Evolutionary conservation across 352 stramenopile species (phyloP), one percentile per base, ranked within the genome.

Genomic region (Globisporangium splendens): DNA sequence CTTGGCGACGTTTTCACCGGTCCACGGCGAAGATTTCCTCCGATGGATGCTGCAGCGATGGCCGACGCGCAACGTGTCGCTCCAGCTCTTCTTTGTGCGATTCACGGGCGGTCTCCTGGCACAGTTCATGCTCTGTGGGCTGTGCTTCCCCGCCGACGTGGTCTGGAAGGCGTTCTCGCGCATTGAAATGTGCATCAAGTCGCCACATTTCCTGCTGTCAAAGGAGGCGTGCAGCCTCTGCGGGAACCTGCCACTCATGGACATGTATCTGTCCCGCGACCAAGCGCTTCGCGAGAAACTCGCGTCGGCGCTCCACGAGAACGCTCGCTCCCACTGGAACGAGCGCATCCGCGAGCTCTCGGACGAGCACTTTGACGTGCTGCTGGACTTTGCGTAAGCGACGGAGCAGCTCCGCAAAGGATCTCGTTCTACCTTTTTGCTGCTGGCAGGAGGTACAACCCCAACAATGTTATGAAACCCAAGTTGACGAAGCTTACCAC

Each of bases 361-460:
- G 41, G 83, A 93, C 66, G 78, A 91, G 62, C 82, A 73, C 59
- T 93, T 93, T 55, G 83, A 93, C 66, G 72, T 79, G 71, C 72
- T 93, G 56, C 69, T 93, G 17, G 83, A 93, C 66, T 62, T 93
- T 58, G 81, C 79, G 33, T 93, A 63, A 49, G 33, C n/a, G 31
- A n/a, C n/a, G n/a, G n/a, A 4, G 1, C 13, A 31, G 24, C 24
- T 31, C 5, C 24, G 24, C 24, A 31, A 31, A 31, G 24, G n/a
- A n/a, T n/a, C n/a, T n/a, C n/a, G n/a, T n/a, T n/a, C n/a, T n/a
- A n/a, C n/a, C n/a, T n/a, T n/a, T n/a, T n/a, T n/a, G n/a, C n/a
- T n/a, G n/a, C n/a, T n/a, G 28, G 28, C 28, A 35, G 3, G 28
- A 35, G 28, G 28, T 11, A 35, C 28, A 35, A 35, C 8, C 5